These are phyloP conservation scores for Ilyonectria mors-panacis DNA, from an alignment of 2,329 filamentous ascomycete genomes.

Conservation along the genomic window DNA sequence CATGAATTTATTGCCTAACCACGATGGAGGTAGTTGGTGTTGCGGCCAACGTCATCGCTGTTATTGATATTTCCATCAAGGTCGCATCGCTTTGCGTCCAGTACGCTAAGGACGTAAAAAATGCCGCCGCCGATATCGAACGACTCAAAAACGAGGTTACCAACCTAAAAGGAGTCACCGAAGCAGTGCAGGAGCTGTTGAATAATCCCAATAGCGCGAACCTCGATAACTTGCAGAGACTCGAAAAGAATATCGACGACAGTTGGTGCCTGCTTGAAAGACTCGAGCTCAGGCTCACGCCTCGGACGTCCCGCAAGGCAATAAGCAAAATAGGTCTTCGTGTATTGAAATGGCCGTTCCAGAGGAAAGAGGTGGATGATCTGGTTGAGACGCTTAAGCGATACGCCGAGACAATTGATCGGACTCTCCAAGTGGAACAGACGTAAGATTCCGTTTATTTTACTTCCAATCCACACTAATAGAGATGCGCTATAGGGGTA, in stretches of 20 bases:
- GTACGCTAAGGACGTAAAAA: slow-evolving; percentile 15
- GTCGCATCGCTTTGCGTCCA: slow-evolving; percentile 14
- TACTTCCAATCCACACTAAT: not conserved
- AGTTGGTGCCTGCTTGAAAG: not conserved
- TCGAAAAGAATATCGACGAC: not conserved
- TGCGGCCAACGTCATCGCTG: not conserved
- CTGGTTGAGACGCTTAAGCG: not conserved
- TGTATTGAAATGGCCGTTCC: too few relatives aligned
- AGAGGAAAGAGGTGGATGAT: slow-evolving; percentile 1
- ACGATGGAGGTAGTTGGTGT: not conserved
- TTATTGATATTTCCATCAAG: slow-evolving; percentile 8
- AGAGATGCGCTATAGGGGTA: not conserved
- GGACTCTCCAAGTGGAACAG: slow-evolving; percentile 15
- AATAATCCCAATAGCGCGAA: slow-evolving; percentile 6
- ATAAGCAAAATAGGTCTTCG: too few relatives aligned
- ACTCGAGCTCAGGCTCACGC: slow-evolving; percentile 6
- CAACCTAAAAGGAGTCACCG: slow-evolving; percentile 2
- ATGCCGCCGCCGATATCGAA: slow-evolving; percentile 12
- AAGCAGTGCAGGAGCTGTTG: slow-evolving; percentile 11
- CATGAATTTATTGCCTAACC: not conserved
- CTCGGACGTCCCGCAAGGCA: not conserved
- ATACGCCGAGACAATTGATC: slow-evolving; percentile 4
- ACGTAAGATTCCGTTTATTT: slow-evolving; percentile 11
- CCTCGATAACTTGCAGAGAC: slow-evolving; percentile 5
- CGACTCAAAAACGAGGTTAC: slow-evolving; percentile 9